phyloP scores from a whole-genome alignment of 768 basidiomycete species.

The Termitomyces sp. region DNA sequence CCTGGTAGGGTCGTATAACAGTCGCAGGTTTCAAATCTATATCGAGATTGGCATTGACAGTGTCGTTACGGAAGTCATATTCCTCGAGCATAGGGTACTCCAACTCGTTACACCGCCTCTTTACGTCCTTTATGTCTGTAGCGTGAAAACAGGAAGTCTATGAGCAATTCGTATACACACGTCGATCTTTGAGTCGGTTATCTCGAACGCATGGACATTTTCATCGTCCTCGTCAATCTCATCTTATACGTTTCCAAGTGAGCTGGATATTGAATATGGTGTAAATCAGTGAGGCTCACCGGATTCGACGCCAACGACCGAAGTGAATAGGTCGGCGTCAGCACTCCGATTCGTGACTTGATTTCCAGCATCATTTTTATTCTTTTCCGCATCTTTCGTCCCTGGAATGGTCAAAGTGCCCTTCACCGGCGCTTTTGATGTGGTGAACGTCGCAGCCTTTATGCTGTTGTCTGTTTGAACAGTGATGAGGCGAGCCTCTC shows the following conservation, averaged over 20 bases:
- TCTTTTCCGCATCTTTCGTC: constrained; percentile 70
- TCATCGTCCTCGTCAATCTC: constrained; percentile 98
- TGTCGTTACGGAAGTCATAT: constrained; percentile 98
- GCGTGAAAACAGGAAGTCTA: constrained; percentile 1
- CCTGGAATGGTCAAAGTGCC: constrained; percentile 86
- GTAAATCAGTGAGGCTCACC: constrained; percentile 39
- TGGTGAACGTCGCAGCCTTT: constrained; percentile 72
- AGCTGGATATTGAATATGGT: neutral
- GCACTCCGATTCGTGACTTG: constrained; percentile 19
- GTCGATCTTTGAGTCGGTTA: constrained; percentile 91
- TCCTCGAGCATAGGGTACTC: constrained; percentile 99
- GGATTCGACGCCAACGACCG: constrained; percentile 91
- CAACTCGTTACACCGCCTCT: constrained; percentile 93
- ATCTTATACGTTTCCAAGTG: constrained; percentile 39
- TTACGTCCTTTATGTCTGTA: constrained; percentile 66
- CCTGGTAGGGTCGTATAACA: constrained; percentile 96
- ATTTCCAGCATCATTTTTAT: constrained; percentile 40
- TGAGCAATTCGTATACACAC: constrained; percentile 33
- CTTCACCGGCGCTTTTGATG: constrained; percentile 75
- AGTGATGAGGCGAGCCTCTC: constrained; percentile 77
- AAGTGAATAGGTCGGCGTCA: constrained; percentile 85
- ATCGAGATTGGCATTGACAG: constrained; percentile 92
- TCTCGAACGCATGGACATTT: constrained; percentile 95
- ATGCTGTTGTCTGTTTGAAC: constrained; percentile 67
- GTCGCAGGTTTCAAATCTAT: constrained; percentile 98